A percentile compares a stretch with the other conserved stretches of the same genome.
These are phyloP conservation scores for Steccherinum ochraceum DNA, from an alignment of 768 basidiomycete species.

Conservation along the genomic window DNA sequence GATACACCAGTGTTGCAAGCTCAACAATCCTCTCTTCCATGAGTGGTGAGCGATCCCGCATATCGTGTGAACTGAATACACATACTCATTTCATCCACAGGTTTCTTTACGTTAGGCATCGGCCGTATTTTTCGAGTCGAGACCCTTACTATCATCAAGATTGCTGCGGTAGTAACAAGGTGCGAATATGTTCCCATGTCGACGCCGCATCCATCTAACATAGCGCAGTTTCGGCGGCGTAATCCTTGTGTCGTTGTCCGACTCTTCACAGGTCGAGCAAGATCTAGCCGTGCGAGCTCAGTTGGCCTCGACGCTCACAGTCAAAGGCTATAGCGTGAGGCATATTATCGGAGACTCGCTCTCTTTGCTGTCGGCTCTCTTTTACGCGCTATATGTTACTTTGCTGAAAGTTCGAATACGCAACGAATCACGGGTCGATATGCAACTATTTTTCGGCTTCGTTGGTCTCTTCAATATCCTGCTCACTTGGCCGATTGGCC, in stretches of 20 bases:
- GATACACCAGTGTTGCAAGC: slow-evolving; percentile 90
- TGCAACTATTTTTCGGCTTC: slow-evolving; percentile 94
- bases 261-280: slow-evolving; percentile 29
- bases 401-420: slow-evolving; percentile 84
- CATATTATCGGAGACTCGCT: slow-evolving; percentile 73
- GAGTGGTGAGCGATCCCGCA: slow-evolving; percentile 59
- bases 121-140: slow-evolving; percentile 84
- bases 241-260: slow-evolving; percentile 82
- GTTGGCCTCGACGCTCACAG: slow-evolving; percentile 6
- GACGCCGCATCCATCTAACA: background rate
- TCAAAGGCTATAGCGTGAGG: slow-evolving; percentile 6
- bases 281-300: slow-evolving; percentile 4
- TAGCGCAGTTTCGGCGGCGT: slow-evolving; percentile 70
- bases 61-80: slow-evolving; percentile 1
- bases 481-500: slow-evolving; percentile 67
- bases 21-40: slow-evolving; percentile 85
- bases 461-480: slow-evolving; percentile 85
- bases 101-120: slow-evolving; percentile 87
- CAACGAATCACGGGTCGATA: slow-evolving; percentile 77
- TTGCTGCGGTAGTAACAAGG: slow-evolving; percentile 77
- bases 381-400: slow-evolving; percentile 85
- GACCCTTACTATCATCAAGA: slow-evolving; percentile 61
- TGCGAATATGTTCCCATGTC: slow-evolving; percentile 27
- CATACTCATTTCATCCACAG: slow-evolving; percentile 30
- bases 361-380: slow-evolving; percentile 80